phyloP scores from a whole-genome alignment of 2,329 filamentous ascomycete species.

The Fusarium incarnatum region DNA sequence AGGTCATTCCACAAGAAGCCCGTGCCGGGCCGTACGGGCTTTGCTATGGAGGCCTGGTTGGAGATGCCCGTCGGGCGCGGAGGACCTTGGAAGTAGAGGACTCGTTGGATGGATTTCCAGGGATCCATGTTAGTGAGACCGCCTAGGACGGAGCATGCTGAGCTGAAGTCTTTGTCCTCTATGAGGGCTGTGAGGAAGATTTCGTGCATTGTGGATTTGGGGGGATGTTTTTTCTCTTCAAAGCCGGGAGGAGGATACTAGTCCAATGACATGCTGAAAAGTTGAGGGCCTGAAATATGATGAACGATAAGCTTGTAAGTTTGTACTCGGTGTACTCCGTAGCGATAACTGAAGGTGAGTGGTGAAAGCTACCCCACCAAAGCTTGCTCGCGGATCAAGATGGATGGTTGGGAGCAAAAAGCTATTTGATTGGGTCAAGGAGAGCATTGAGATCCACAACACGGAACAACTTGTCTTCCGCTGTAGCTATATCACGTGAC shows the following conservation, averaged over 20 bases:
- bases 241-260: neutral
- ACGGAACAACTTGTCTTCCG: neutral
- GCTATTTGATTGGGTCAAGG: neutral
- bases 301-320: neutral
- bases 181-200: slow-evolving; percentile 68
- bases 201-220: slow-evolving; percentile 58
- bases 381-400: neutral
- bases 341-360: neutral
- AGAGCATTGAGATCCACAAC: too few species aligned
- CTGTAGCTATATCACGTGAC: slow-evolving; percentile 46
- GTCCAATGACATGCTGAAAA: neutral
- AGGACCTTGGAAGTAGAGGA: slow-evolving; percentile 66
- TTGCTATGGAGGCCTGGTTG: slow-evolving; percentile 55
- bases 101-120: slow-evolving; percentile 61
- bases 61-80: slow-evolving; percentile 59
- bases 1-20: slow-evolving; percentile 64
- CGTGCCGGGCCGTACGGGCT: slow-evolving; percentile 53
- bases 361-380: slow-evolving; percentile 18
- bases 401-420: neutral
- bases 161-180: slow-evolving; percentile 60
- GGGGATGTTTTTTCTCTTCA: neutral
- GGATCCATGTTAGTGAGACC: slow-evolving; percentile 69
- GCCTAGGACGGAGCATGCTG: slow-evolving; percentile 64
- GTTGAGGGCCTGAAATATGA: neutral
- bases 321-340: neutral